These are phyloP conservation scores for Russula sp. DNA, from an alignment of 768 basidiomycete genomes.

Conservation along the genomic window DNA sequence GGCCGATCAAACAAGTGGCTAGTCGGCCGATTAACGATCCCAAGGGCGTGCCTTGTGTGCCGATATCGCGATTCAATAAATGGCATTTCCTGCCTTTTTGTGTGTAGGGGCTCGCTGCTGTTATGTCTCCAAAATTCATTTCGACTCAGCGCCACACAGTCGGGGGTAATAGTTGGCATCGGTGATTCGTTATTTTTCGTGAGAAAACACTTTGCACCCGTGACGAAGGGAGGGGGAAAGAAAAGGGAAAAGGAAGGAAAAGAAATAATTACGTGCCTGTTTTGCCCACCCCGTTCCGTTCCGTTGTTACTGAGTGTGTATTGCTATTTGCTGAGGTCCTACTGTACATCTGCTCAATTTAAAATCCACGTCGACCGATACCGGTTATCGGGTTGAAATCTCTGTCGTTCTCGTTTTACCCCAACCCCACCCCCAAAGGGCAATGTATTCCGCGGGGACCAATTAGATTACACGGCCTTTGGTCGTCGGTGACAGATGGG, in stretches of 20 bases:
- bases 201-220: neutral
- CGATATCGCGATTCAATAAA: too few relatives aligned
- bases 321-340: slow-evolving; percentile 12
- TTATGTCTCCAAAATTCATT: too few relatives aligned
- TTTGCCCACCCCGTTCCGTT: neutral
- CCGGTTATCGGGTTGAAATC: neutral
- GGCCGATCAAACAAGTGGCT: too few relatives aligned
- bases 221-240: neutral
- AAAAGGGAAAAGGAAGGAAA: neutral
- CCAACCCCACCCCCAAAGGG: neutral
- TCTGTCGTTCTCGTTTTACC: neutral
- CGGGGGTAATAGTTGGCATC: neutral
- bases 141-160: neutral
- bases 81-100: too few relatives aligned
- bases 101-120: too few relatives aligned
- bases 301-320: neutral
- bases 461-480: neutral
- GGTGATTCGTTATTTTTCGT: neutral
- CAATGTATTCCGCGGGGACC: neutral
- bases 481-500: neutral
- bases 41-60: too few relatives aligned
- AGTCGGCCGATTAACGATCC: too few relatives aligned
- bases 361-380: neutral
- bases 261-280: neutral
- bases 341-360: neutral